Evolutionary conservation across 352 stramenopile species (phyloP).

Genomic region (Phytophthora pluvialis): DNA sequence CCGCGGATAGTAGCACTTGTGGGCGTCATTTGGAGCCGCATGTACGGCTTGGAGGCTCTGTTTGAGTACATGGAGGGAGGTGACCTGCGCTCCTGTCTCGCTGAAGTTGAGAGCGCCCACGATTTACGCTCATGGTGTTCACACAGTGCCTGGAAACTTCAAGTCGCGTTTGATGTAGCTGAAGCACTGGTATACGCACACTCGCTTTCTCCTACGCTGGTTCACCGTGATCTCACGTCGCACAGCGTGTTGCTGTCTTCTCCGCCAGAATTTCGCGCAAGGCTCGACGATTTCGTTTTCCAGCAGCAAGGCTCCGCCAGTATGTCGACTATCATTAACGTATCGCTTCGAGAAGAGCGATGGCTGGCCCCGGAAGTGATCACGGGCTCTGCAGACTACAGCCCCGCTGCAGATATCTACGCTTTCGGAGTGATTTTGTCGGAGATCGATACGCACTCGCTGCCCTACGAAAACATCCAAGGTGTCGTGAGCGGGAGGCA

Average conservation of each 20-base stretch:
- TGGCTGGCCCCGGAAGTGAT: conserved; percentile 61
- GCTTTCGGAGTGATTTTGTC: conserved; percentile 58
- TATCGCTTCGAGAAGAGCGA: conserved; percentile 27
- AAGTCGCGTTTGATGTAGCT: conserved; percentile 52
- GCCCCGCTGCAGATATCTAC: conserved; percentile 49
- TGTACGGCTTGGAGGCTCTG: conserved; percentile 55
- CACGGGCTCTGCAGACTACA: conserved; percentile 40
- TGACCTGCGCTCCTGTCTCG: conserved; percentile 51
- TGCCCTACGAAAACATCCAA: conserved; percentile 52
- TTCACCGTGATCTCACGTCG: conserved; percentile 55
- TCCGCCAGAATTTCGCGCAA: conserved; percentile 34
- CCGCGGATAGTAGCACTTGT: conserved; percentile 56
- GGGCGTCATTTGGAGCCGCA: conserved; percentile 50
- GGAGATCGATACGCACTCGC: conserved; percentile 60
- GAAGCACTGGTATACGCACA: conserved; percentile 60
- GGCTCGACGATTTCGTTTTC: conserved; percentile 54
- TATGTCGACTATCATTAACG: conserved; percentile 24
- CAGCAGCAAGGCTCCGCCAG: conserved; percentile 26
- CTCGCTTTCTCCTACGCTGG: conserved; percentile 45
- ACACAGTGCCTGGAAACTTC: conserved; percentile 36
- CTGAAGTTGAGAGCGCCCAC: conserved; percentile 15
- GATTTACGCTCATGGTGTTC: conserved; percentile 25
- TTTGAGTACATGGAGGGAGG: conserved; percentile 74
- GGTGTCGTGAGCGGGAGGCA: conserved; percentile 11
- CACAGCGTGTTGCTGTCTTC: conserved; percentile 52